Conservation (phyloP, 371 early-diverging fungal species). For the Haplosporangium sp. region DNA sequence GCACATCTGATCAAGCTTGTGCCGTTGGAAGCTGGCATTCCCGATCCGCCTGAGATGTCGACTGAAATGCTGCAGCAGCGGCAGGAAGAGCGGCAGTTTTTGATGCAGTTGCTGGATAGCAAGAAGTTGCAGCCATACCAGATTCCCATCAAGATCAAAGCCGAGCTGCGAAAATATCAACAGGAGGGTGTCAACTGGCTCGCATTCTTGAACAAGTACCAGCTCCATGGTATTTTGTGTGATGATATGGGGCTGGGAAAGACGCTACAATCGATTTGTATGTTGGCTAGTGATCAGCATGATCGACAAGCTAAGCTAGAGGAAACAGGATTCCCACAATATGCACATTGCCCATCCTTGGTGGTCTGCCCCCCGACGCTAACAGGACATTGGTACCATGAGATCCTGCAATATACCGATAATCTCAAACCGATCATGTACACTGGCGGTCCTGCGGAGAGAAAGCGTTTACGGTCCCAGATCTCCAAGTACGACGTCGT, state of each 20-base stretch:
- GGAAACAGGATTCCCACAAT: slow-evolving; percentile 75
- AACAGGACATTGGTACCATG: slow-evolving; percentile 98
- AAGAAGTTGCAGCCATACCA: slow-evolving; percentile 85
- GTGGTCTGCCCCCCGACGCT: slow-evolving; percentile 98
- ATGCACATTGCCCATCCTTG: slow-evolving; percentile 81
- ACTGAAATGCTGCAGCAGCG: slow-evolving; percentile 81
- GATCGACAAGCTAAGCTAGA: slow-evolving; percentile 69
- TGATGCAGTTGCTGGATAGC: slow-evolving; percentile 92
- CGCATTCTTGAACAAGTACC: slow-evolving; percentile 95
- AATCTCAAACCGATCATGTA: slow-evolving; percentile 86
- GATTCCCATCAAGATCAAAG: slow-evolving; percentile 93
- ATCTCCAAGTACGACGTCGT: slow-evolving; percentile 79
- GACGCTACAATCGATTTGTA: slow-evolving; percentile 98
- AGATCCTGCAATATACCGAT: slow-evolving; percentile 87
- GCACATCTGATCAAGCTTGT: slow-evolving; percentile 94
- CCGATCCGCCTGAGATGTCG: slow-evolving; percentile 91
- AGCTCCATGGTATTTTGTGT: slow-evolving; percentile 97
- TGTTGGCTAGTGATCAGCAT: slow-evolving; percentile 91
- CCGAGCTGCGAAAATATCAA: slow-evolving; percentile 94
- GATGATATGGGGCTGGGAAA: slow-evolving; percentile 99
- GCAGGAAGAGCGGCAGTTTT: slow-evolving; percentile 87
- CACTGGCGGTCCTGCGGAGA: slow-evolving; percentile 83
- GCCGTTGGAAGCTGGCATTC: slow-evolving; percentile 91
- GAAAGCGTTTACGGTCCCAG: slow-evolving; percentile 70
- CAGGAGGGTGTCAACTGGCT: slow-evolving; percentile 99